Evolutionary conservation across 345 rosid species (phyloP).

Genomic region (Arabidopsis thaliana): TAIR10.1 NC_003071.7:16300001-16300500

Average conservation of each 20-base stretch:
- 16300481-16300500: background rate
- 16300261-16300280: background rate
- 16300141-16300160: constrained; percentile 23
- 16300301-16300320: constrained; percentile 69
- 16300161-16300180: constrained; percentile 3
- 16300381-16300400: constrained; percentile 54
- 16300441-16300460: constrained; percentile 57
- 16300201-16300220: background rate
- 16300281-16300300: background rate
- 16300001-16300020: background rate
- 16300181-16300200: background rate
- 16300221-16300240: background rate
- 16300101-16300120: constrained; percentile 20
- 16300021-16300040: constrained; percentile 5
- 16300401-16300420: constrained; percentile 56
- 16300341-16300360: constrained; percentile 43
- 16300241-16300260: constrained; percentile 6
- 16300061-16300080: background rate
- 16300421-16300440: constrained; percentile 68
- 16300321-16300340: constrained; percentile 53
- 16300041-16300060: background rate
- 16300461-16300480: constrained; percentile 46
- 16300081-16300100: constrained; percentile 24
- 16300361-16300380: constrained; percentile 49
- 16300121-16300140: constrained; percentile 42